Percentiles rank a stretch among this genome's conserved stretches.
phyloP scores from a whole-genome alignment of 768 basidiomycete genomes.

The Panaeolus cyanescens region DNA sequence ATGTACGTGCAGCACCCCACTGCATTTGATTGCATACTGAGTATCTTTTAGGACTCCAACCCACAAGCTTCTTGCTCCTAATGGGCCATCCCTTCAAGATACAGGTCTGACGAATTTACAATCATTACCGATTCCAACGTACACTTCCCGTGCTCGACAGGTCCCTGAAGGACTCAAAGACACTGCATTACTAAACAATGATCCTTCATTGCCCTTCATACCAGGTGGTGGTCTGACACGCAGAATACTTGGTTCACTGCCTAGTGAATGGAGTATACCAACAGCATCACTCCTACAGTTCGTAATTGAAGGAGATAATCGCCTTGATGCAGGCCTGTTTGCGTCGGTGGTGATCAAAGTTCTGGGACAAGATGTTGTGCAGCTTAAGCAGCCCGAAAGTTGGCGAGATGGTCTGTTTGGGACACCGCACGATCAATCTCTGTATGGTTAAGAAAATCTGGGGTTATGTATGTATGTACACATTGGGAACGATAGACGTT shows the following conservation, averaged over 20 bases:
- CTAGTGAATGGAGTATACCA: constrained; percentile 50
- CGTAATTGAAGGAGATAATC: constrained; percentile 83
- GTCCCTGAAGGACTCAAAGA: constrained; percentile 24
- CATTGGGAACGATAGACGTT: not conserved
- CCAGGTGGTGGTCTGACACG: constrained; percentile 78
- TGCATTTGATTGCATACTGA: not conserved
- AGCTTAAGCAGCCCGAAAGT: constrained; percentile 54
- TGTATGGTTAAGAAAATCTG: constrained; percentile 55
- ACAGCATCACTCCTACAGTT: constrained; percentile 69
- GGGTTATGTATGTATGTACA: not conserved
- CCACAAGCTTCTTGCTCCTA: constrained; percentile 51
- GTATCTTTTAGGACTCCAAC: constrained; percentile 58
- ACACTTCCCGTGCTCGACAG: constrained; percentile 50
- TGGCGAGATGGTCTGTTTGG: constrained; percentile 75
- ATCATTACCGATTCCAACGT: constrained; percentile 52
- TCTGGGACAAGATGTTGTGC: constrained; percentile 36
- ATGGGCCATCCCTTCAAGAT: constrained; percentile 43
- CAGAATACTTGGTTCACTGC: constrained; percentile 62
- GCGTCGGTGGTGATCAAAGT: constrained; percentile 55
- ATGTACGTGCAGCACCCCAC: constrained; percentile 43
- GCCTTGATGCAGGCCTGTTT: constrained; percentile 65
- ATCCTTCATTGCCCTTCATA: constrained; percentile 60
- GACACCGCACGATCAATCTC: constrained; percentile 68
- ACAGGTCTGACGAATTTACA: constrained; percentile 45
- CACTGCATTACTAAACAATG: not conserved